These are phyloP conservation scores for Aureobasidium sp. DNA, from an alignment of 2,329 filamentous ascomycete genomes.

Conservation along the genomic window DNA sequence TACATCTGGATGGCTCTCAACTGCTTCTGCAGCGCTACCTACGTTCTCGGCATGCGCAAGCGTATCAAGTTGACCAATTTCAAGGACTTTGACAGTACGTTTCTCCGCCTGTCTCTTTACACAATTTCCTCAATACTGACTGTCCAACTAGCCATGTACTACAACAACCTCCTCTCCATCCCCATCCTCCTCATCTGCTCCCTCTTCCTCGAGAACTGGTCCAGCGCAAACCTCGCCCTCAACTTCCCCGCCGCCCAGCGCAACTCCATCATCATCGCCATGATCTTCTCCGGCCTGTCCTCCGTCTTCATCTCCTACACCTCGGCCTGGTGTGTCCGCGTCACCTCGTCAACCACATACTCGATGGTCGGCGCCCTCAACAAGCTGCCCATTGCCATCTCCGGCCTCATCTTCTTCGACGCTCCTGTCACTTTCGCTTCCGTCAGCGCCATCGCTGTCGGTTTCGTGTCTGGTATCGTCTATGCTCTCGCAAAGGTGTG, in stretches of 20 bases:
- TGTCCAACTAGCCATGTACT: slow-evolving; percentile 77
- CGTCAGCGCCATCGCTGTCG: slow-evolving; percentile 82
- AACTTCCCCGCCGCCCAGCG: slow-evolving; percentile 85
- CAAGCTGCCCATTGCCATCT: slow-evolving; percentile 92
- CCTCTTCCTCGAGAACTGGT: slow-evolving; percentile 87
- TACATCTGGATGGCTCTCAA: slow-evolving; percentile 99
- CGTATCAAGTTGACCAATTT: slow-evolving; percentile 99
- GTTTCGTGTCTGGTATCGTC: slow-evolving; percentile 86
- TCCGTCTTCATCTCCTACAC: slow-evolving; percentile 99
- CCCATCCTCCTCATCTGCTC: slow-evolving; percentile 81
- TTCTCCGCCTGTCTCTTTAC: not conserved
- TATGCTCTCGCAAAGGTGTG: slow-evolving; percentile 83
- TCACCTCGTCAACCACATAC: slow-evolving; percentile 96
- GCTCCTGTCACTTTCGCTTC: slow-evolving; percentile 88
- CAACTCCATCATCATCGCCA: slow-evolving; percentile 73
- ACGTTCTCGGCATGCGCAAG: slow-evolving; percentile 90
- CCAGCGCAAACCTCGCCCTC: slow-evolving; percentile 66
- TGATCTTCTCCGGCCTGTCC: slow-evolving; percentile 88
- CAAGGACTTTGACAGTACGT: slow-evolving; percentile 98
- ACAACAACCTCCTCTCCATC: slow-evolving; percentile 97
- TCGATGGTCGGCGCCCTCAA: slow-evolving; percentile 98
- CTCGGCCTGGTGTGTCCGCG: slow-evolving; percentile 96
- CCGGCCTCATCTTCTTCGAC: slow-evolving; percentile 89
- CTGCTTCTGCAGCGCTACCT: slow-evolving; percentile 87
- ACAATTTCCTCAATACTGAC: not conserved